A percentile compares a stretch with the other conserved stretches of the same genome.
phyloP scores from a whole-genome alignment of 805 yeast species.

The Starmerella bombicola region DNA sequence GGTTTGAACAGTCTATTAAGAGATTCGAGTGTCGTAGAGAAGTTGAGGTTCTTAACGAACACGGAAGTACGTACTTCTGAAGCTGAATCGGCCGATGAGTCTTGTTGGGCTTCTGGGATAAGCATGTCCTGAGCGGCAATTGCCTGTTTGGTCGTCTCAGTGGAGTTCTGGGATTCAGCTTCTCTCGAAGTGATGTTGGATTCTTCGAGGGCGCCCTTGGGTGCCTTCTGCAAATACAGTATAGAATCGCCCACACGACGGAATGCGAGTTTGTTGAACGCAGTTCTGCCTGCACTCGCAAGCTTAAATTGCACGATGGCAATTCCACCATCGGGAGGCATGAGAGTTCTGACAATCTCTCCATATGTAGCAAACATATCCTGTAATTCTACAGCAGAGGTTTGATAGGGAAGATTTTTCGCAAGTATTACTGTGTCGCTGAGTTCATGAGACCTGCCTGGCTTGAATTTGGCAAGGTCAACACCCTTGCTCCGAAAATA shows the following conservation, averaged over 20 bases:
- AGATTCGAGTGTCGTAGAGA: constrained; percentile 52
- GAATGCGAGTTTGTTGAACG: constrained; percentile 77
- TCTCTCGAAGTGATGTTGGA: constrained; percentile 20
- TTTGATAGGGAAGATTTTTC: constrained; percentile 84
- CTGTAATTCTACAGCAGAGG: constrained; percentile 65
- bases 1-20: constrained; percentile 52
- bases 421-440: constrained; percentile 73
- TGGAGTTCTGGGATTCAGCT: constrained; percentile 35
- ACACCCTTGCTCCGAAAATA: constrained; percentile 80
- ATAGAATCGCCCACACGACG: constrained; percentile 80
- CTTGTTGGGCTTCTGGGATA: constrained; percentile 19
- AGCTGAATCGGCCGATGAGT: constrained; percentile 28
- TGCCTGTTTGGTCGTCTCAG: constrained; percentile 26
- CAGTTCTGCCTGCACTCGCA: constrained; percentile 71
- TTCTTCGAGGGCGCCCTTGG: constrained; percentile 56
- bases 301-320: constrained; percentile 86
- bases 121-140: constrained; percentile 19
- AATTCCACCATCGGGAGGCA: constrained; percentile 95
- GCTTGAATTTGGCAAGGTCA: constrained; percentile 57
- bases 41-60: constrained; percentile 84
- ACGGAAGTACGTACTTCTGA: constrained; percentile 58
- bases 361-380: constrained; percentile 76
- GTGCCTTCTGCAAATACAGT: constrained; percentile 87
- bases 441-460: constrained; percentile 40
- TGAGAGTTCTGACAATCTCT: constrained; percentile 59